Conservation (phyloP, 31 red algal species). For the Asparagopsis taxiformis region DNA sequence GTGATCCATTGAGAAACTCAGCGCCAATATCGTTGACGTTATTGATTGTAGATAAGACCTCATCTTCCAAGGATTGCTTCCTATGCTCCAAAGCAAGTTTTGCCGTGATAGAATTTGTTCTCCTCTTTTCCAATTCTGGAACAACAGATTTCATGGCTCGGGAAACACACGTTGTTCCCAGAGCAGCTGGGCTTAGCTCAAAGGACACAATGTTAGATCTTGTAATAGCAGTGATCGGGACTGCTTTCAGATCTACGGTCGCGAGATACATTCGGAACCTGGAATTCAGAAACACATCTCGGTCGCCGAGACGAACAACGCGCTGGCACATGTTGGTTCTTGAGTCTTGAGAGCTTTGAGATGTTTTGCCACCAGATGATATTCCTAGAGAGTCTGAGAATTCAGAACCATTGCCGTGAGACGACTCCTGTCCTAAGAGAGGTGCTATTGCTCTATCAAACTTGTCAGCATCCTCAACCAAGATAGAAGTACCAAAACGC, state of each 20-base stretch:
- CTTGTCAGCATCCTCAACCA: slow-evolving; percentile 78
- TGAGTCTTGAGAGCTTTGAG: slow-evolving; percentile 1
- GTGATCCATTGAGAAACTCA: slow-evolving; percentile 55
- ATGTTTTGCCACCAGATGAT: slow-evolving; percentile 5
- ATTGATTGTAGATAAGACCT: slow-evolving; percentile 56
- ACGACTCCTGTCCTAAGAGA: slow-evolving; percentile 74
- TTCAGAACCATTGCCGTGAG: slow-evolving; percentile 22
- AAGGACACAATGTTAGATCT: slow-evolving; percentile 77
- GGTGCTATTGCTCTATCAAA: slow-evolving; percentile 79
- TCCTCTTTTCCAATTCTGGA: slow-evolving; percentile 57
- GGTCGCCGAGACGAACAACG: slow-evolving; percentile 71
- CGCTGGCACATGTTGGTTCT: slow-evolving; percentile 57
- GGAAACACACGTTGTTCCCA: slow-evolving; percentile 59
- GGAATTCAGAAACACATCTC: slow-evolving; percentile 67
- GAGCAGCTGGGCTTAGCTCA: slow-evolving; percentile 63
- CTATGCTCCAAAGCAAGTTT: slow-evolving; percentile 38
- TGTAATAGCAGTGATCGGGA: slow-evolving; percentile 57
- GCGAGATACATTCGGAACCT: slow-evolving; percentile 62
- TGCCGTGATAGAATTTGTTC: slow-evolving; percentile 35
- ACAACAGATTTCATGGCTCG: slow-evolving; percentile 51
- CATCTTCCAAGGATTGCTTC: slow-evolving; percentile 61
- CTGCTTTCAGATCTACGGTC: slow-evolving; percentile 27
- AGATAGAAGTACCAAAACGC: slow-evolving; percentile 70
- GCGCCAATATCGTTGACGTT: slow-evolving; percentile 61
- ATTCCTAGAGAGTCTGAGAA: neutral